Evolutionary conservation across 192 early-diverging fungal genomes (phyloP).

Genomic region (Mortierella hygrophila): DNA sequence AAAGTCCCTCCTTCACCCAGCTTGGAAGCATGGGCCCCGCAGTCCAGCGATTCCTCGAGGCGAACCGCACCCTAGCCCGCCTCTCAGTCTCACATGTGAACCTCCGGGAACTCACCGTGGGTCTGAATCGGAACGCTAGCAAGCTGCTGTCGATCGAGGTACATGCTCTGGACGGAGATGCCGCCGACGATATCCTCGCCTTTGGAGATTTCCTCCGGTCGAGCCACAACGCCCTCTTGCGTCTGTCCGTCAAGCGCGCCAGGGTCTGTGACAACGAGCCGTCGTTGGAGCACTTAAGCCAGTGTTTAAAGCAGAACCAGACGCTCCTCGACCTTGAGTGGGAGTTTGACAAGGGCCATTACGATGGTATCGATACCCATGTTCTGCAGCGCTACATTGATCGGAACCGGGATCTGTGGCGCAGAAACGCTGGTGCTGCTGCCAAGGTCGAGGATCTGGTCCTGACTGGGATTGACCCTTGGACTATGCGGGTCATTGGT

Average conservation of each 20-base stretch:
- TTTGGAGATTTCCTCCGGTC: constrained; percentile 38
- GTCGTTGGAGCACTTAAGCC: constrained; percentile 31
- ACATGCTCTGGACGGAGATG: constrained; percentile 32
- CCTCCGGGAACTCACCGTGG: constrained; percentile 33
- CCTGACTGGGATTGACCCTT: constrained; percentile 32
- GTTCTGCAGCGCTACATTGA: constrained; percentile 36
- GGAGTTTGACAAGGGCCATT: constrained; percentile 27
- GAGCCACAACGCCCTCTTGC: constrained; percentile 26
- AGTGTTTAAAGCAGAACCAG: constrained; percentile 40
- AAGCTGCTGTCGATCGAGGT: constrained; percentile 34
- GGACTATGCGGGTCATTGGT: constrained; percentile 28
- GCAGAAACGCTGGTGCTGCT: constrained; percentile 15
- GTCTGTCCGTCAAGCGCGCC: constrained; percentile 41
- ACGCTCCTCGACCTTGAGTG: constrained; percentile 40
- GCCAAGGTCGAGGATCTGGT: constrained; percentile 18
- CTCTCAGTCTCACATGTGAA: constrained; percentile 42
- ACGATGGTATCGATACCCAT: constrained; percentile 17
- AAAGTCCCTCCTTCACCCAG: constrained; percentile 23
- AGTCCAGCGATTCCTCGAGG: constrained; percentile 26
- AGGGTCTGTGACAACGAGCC: constrained; percentile 35
- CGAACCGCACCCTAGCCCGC: constrained; percentile 17
- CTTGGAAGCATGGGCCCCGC: constrained; percentile 36
- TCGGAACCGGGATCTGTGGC: constrained; percentile 40
- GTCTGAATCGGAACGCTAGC: constrained; percentile 3
- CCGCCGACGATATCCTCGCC: constrained; percentile 27